Percentiles rank a stretch among this genome's conserved stretches.
Evolutionary conservation across 495 filamentous ascomycete genomes (phyloP).

Genomic region (Talaromyces stipitatus): DNA sequence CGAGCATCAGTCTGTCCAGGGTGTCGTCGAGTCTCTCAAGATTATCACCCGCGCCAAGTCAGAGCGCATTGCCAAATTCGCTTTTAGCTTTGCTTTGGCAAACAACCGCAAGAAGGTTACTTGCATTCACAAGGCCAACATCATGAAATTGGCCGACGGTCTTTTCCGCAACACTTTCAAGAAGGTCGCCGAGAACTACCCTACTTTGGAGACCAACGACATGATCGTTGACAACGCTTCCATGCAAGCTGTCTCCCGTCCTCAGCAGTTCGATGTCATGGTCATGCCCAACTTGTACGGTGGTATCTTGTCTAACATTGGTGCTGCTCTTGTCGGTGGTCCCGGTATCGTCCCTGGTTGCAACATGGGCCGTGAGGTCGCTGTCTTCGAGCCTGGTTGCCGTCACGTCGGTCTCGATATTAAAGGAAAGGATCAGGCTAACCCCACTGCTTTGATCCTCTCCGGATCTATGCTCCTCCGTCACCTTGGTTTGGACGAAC

Average conservation of each 20-base stretch:
- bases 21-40: conserved; percentile 98
- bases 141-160: conserved; percentile 99
- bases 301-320: conserved; percentile 97
- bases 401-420: conserved; percentile 98
- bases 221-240: conserved; percentile 99
- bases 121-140: conserved; percentile 99
- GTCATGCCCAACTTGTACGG: conserved; percentile 99
- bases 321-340: conserved; percentile 94
- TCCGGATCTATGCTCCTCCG: conserved; percentile 94
- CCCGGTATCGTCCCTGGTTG: conserved; percentile 95
- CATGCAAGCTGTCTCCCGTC: conserved; percentile 93
- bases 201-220: conserved; percentile 87
- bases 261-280: conserved; percentile 99
- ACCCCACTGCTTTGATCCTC: conserved; percentile 91
- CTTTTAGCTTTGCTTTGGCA: conserved; percentile 92
- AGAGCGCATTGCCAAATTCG: conserved; percentile 97
- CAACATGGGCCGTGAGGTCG: conserved; percentile 98
- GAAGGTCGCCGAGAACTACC: conserved; percentile 84
- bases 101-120: conserved; percentile 99
- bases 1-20: conserved; percentile 94
- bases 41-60: conserved; percentile 98
- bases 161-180: conserved; percentile 97
- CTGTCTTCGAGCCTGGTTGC: conserved; percentile 98
- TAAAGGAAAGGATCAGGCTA: conserved; percentile 98
- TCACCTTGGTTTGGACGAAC: conserved; percentile 92